phyloP scores from a whole-genome alignment of 2,329 filamentous ascomycete genomes.

The Fusarium mexicanum region DNA sequence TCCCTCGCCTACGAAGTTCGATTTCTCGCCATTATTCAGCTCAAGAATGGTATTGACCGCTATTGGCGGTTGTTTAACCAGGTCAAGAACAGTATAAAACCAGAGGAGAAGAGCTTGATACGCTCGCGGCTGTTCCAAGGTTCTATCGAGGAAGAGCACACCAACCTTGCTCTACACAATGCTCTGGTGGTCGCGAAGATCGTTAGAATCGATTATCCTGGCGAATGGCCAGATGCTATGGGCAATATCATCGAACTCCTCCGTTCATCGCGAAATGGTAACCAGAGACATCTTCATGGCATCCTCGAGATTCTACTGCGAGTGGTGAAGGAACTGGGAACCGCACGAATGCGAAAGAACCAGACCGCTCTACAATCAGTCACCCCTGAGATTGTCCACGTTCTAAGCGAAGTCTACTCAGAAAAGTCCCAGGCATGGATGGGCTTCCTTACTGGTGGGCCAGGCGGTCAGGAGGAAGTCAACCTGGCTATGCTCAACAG shows the following conservation, averaged over 20 bases:
- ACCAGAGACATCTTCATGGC: constrained; percentile 74
- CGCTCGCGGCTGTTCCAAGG: constrained; percentile 79
- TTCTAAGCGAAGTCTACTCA: constrained; percentile 81
- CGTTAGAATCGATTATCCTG: constrained; percentile 86
- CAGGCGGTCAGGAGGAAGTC: constrained; percentile 66
- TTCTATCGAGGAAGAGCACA: constrained; percentile 79
- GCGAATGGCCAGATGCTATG: constrained; percentile 79
- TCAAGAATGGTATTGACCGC: constrained; percentile 96
- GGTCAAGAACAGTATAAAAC: constrained; percentile 71
- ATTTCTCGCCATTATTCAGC: constrained; percentile 89
- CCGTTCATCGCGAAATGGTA: constrained; percentile 60
- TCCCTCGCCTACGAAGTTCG: constrained; percentile 80
- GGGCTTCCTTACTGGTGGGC: constrained; percentile 64
- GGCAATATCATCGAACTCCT: constrained; percentile 71
- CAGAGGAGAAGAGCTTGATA: constrained; percentile 80
- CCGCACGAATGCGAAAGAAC: constrained; percentile 78
- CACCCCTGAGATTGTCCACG: constrained; percentile 84
- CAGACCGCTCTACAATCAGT: constrained; percentile 80
- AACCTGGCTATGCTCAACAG: constrained; percentile 78
- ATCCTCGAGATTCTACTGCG: constrained; percentile 82
- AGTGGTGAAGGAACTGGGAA: constrained; percentile 89
- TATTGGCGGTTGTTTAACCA: constrained; percentile 79
- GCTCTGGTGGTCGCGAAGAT: constrained; percentile 89
- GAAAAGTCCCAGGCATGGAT: constrained; percentile 77
- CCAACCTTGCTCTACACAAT: constrained; percentile 84